Evolutionary conservation across 1,139 yeast genomes (phyloP), one percentile per base, ranked within the genome.

Genomic region (Sporopachydermia cereana): DNA sequence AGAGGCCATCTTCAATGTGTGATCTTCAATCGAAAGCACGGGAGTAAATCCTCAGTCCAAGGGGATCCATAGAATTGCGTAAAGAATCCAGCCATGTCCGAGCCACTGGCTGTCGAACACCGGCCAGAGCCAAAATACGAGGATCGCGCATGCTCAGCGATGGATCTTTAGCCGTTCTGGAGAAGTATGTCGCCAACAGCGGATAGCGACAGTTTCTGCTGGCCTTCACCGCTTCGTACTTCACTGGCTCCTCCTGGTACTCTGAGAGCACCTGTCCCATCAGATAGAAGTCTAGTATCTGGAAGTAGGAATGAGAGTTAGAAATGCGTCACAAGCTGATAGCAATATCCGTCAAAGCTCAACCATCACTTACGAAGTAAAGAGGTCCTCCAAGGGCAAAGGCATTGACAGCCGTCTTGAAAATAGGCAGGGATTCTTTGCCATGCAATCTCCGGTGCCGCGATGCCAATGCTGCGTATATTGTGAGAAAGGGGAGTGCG

Each of bases 201-300:
- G 39, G 39, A 34, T 34, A 34, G 9, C 39, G 9, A 34, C 39
- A 34, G 39, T n/a, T 7, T 16, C 22, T 34, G 22, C 39, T 34
- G 17, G 39, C 39, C 17, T 34, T 34, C 5, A 34, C 22, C 9
- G 22, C 39, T 34, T 34, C 39, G 22, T 16, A 34, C n/a, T 20
- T 34, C 9, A 16, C n/a, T 7, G 39, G 39, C 12, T 34, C 22
- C 17, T 5, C 5, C n/a, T 34, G 12, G 22, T 34, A 20, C 17
- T 34, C 39, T 16, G 18, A 16, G 7, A 34, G 39, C 12, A 34
- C n/a, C 17, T 34, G 39, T 7, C 39, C 39, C 39, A 34, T 34
- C n/a, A 34, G 22, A 34, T 34, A n/a, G 39, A 34, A 34, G 22
- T 34, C 39, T n/a, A 34, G 17, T 34, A 34, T 5, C 39, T 34